phyloP scores from a whole-genome alignment of 805 yeast species.

The Blastobotrys parvus region DNA sequence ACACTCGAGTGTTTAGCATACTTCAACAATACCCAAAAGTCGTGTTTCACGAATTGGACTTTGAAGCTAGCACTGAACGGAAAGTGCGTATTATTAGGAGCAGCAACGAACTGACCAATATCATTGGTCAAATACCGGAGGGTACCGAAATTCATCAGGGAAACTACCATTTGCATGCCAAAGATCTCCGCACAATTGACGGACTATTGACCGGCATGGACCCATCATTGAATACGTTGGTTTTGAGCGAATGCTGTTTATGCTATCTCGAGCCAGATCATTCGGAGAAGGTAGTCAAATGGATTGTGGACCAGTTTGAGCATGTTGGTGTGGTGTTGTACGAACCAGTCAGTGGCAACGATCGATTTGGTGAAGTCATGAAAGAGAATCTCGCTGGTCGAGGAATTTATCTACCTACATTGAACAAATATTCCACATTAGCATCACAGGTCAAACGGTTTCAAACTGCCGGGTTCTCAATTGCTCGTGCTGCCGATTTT shows the following conservation, averaged over 20 bases:
- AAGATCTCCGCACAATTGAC: conserved; percentile 42
- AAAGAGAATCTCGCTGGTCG: conserved; percentile 46
- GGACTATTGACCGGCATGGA: conserved; percentile 24
- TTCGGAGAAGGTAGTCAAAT: conserved; percentile 37
- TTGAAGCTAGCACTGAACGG: conserved; percentile 42
- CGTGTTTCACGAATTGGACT: conserved; percentile 55
- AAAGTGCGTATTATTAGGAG: conserved; percentile 43
- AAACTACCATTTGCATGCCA: conserved; percentile 45
- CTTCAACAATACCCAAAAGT: conserved; percentile 30
- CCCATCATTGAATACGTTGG: conserved; percentile 42
- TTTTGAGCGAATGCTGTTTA: conserved; percentile 68
- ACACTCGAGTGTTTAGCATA: conserved; percentile 53
- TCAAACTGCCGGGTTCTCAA: conserved; percentile 21
- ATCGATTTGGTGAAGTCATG: conserved; percentile 65
- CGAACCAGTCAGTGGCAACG: conserved; percentile 60
- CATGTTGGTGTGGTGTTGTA: conserved; percentile 39
- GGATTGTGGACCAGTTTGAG: conserved; percentile 29
- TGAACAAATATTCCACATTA: conserved; percentile 43
- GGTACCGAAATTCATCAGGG: conserved; percentile 16
- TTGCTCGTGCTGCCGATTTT: conserved; percentile 37
- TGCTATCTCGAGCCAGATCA: conserved; percentile 55
- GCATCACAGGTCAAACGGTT: conserved; percentile 35
- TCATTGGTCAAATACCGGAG: conserved; percentile 17
- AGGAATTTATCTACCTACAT: conserved; percentile 54
- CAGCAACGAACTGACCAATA: conserved; percentile 23